Conservation (phyloP, 371 early-diverging fungal genomes). For the Mortierella sp. region DNA sequence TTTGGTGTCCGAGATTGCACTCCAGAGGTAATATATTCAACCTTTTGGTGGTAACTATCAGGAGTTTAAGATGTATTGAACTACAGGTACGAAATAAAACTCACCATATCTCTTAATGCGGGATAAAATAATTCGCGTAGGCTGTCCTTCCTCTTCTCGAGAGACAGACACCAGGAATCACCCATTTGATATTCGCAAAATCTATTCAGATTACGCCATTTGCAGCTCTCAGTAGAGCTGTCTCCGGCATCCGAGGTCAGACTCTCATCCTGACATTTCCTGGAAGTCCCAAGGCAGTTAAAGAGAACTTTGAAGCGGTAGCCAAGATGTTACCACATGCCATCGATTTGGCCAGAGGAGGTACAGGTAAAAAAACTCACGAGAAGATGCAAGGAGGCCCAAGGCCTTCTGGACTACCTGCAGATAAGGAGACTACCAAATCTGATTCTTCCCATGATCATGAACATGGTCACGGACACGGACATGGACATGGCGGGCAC, state of each 20-base stretch:
- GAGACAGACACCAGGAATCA: conserved; percentile 80
- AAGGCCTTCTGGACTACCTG: conserved; percentile 35
- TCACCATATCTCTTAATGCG: not conserved
- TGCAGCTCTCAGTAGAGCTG: conserved; percentile 89
- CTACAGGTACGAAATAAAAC: not conserved
- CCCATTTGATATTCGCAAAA: conserved; percentile 77
- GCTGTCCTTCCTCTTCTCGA: conserved; percentile 82
- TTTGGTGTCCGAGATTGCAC: conserved; percentile 89
- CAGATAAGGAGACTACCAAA: conserved; percentile 14
- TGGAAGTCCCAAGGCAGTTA: conserved; percentile 88
- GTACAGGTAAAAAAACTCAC: conserved; percentile 63
- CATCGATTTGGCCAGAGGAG: conserved; percentile 75
- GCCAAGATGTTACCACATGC: conserved; percentile 84
- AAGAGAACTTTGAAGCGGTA: conserved; percentile 84
- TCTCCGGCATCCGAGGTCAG: conserved; percentile 81
- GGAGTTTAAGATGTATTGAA: not conserved
- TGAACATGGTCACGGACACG: conserved; percentile 57
- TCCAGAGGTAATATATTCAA: conserved; percentile 78
- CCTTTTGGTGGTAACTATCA: conserved; percentile 1
- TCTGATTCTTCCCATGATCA: conserved; percentile 34
- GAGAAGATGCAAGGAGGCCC: conserved; percentile 53
- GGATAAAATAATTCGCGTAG: conserved; percentile 35
- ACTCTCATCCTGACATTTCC: conserved; percentile 87
- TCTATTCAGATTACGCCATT: conserved; percentile 85
- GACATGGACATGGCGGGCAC: conserved; percentile 56